Evolutionary conservation across 1,139 yeast species (phyloP), one percentile per base, ranked within the genome.

Genomic region (Pichia sp.): DNA sequence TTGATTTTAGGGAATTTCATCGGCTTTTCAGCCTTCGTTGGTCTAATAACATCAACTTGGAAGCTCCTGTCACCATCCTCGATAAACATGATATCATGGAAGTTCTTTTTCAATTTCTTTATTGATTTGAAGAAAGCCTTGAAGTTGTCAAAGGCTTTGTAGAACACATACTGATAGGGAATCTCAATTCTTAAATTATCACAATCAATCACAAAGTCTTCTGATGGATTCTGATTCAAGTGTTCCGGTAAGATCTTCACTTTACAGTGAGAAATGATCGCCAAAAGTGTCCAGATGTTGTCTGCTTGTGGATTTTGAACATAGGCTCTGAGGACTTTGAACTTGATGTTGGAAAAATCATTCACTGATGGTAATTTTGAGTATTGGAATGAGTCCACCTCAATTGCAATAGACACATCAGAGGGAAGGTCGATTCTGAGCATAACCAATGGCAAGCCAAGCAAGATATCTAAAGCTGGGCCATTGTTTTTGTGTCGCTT

Each of bases 81-180:
- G 12, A 63, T 53, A 15, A 59, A 57, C 52, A 52, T 45, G 10
- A 55, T 19, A 19, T 64, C 56, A 34, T 64, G 62, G 39, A 78
- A 59, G 13, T 76, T 67, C 36, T 60, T 58, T 11, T 69, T 53
- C 39, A 78, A 59, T 47, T 78, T 82, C 44, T 74, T 77, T 13
- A 70, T 52, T 0, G 78, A 62, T 46, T 81, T 81, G 7, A 69
- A 51, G 23, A 77, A 61, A 1, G 79, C 69, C 3, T 83, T 69
- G 14, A 79, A 50, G 48, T 75, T 77, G 47, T 81, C 87, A 56
- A 81, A 77, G 2, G 80, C 58, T 47, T 64, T 64, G 53, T 75
- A 77, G 31, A 76, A 55, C 14, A 56, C 41, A 31, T 53, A 56
- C 31, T 56, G 59, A 40, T 51, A 56, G 2, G 61, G 60, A 20